Conservation (phyloP, 179 eudicot genomes). For the Beta corolliflora region DNA sequence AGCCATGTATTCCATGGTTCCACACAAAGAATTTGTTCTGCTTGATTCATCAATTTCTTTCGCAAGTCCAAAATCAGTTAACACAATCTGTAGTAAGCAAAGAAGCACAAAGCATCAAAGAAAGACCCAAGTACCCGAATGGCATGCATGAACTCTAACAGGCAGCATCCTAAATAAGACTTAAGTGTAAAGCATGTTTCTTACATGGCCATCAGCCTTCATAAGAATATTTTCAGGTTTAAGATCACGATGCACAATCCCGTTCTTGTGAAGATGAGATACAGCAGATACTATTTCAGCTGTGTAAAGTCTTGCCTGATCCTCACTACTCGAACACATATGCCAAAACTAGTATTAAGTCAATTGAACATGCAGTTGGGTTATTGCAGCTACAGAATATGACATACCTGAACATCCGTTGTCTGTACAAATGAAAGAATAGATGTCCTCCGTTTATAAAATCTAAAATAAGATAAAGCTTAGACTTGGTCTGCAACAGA, state of each 20-base stretch:
- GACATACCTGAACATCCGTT: slow-evolving; percentile 80
- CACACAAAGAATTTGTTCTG: slow-evolving; percentile 91
- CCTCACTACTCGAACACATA: slow-evolving; percentile 71
- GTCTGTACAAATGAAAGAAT: slow-evolving; percentile 86
- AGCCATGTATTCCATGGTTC: slow-evolving; percentile 98
- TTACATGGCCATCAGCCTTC: slow-evolving; percentile 93
- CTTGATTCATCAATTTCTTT: slow-evolving; percentile 87
- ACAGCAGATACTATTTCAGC: slow-evolving; percentile 96
- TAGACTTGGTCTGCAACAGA: slow-evolving; percentile 73
- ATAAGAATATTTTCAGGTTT: slow-evolving; percentile 97
- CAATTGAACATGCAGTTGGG: slow-evolving; percentile 20
- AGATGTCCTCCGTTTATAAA: slow-evolving; percentile 95
- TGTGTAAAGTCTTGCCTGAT: slow-evolving; percentile 85
- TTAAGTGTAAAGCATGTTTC: slow-evolving; percentile 12
- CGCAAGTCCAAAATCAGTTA: slow-evolving; percentile 96
- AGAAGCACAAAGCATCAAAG: neutral
- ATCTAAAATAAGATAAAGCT: slow-evolving; percentile 89
- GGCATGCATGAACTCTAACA: neutral
- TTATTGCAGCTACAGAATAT: slow-evolving; percentile 3
- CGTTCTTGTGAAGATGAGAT: slow-evolving; percentile 85
- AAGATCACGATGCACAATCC: slow-evolving; percentile 97
- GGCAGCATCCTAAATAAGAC: slow-evolving; percentile 6
- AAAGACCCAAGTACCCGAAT: neutral
- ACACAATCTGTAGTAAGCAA: slow-evolving; percentile 50
- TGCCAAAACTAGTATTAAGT: slow-evolving; percentile 36